A percentile compares a stretch with the other conserved stretches of the same genome.
phyloP scores from a whole-genome alignment of 441 rosid genomes.

The Metrosideros polymorpha region DNA sequence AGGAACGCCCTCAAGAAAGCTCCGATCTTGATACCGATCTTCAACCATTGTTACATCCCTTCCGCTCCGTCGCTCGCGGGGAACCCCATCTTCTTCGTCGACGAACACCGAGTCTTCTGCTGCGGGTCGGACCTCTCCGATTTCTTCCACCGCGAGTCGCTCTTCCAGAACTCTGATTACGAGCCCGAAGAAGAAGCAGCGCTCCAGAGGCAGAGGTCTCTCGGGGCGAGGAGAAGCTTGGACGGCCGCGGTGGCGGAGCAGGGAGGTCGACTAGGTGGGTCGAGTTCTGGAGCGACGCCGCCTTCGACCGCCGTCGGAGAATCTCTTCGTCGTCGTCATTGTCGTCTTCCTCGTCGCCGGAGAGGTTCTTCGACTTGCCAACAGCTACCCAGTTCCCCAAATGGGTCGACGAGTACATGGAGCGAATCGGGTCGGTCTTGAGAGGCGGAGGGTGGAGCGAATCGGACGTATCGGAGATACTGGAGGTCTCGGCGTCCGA shows the following conservation, averaged over 20 bases:
- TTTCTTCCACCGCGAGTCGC: constrained; percentile 68
- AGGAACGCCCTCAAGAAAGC: constrained; percentile 82
- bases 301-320: neutral
- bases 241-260: neutral
- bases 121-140: constrained; percentile 90
- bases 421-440: neutral
- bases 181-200: constrained; percentile 7
- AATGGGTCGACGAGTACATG: neutral
- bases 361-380: neutral
- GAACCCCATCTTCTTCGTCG: constrained; percentile 84
- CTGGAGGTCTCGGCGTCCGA: neutral
- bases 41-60: constrained; percentile 89
- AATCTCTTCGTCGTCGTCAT: neutral
- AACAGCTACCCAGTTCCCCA: too few relatives aligned
- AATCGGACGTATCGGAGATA: neutral
- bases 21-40: constrained; percentile 84
- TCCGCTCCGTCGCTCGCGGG: constrained; percentile 85
- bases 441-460: neutral
- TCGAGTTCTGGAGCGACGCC: constrained; percentile 1
- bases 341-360: neutral
- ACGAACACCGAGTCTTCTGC: constrained; percentile 80
- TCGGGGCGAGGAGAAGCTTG: constrained; percentile 31
- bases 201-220: constrained; percentile 50
- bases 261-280: neutral
- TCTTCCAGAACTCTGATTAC: constrained; percentile 35